Conservation (phyloP, 805 yeast genomes). For the Pichia manshurica region DNA sequence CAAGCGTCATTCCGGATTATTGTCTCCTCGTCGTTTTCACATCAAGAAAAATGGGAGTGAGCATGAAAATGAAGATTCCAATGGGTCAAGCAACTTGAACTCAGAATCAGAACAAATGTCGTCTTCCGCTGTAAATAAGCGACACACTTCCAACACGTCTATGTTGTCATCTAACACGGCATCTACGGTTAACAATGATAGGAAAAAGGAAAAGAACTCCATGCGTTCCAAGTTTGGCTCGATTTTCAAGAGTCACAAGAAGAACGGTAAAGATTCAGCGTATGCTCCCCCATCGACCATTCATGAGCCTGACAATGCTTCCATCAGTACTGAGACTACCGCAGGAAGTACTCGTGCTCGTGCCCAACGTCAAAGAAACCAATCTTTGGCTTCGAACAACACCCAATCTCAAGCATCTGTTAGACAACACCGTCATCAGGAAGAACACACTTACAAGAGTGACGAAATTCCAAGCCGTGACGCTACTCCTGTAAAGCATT, state of each 20-base stretch:
- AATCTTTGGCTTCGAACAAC: slow-evolving; percentile 9
- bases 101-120: not conserved
- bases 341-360: slow-evolving; percentile 2
- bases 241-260: slow-evolving; percentile 52
- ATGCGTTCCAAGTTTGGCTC: slow-evolving; percentile 72
- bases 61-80: slow-evolving; percentile 4
- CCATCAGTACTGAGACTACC: slow-evolving; percentile 22
- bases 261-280: slow-evolving; percentile 36
- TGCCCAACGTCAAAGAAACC: slow-evolving; percentile 12
- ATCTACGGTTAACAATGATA: slow-evolving; percentile 3
- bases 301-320: slow-evolving; percentile 30
- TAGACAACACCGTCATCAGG: not conserved
- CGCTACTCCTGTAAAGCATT: not conserved
- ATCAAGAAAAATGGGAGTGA: slow-evolving; percentile 10
- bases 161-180: slow-evolving; percentile 12
- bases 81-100: not conserved
- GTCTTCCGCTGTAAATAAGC: slow-evolving; percentile 3
- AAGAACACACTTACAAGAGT: not conserved
- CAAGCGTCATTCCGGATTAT: slow-evolving; percentile 9
- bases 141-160: slow-evolving; percentile 14
- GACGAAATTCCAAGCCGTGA: not conserved
- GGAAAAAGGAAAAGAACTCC: slow-evolving; percentile 30
- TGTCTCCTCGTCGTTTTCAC: slow-evolving; percentile 13
- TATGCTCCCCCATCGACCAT: slow-evolving; percentile 20
- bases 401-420: not conserved